Percentiles rank a stretch among this genome's conserved stretches.
These are phyloP conservation scores for Oehlia diaphana DNA, from an alignment of 192 early-diverging fungal genomes.

Conservation along the genomic window DNA sequence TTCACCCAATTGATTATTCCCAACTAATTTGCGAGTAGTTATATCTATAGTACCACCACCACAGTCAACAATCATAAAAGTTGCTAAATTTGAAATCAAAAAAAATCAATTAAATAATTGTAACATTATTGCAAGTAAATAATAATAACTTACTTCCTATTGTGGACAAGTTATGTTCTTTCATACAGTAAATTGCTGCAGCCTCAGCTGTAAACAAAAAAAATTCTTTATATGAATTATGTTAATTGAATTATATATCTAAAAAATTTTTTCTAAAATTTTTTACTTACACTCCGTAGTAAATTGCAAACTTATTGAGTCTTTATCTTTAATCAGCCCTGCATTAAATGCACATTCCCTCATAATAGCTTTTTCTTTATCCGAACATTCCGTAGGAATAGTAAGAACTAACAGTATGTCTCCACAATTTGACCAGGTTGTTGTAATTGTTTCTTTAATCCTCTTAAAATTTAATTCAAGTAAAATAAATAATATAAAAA, in stretches of 20 bases:
- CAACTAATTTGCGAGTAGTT: conserved; percentile 26
- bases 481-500: too few relatives aligned
- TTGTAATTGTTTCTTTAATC: too few relatives aligned
- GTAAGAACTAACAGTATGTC: neutral
- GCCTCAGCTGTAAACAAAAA: too few relatives aligned
- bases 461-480: too few relatives aligned
- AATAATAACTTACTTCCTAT: neutral
- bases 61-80: conserved; percentile 49
- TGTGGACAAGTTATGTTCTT: too few relatives aligned
- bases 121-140: neutral
- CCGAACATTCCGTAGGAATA: neutral
- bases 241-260: too few relatives aligned
- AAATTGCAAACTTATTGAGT: neutral
- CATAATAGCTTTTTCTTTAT: neutral
- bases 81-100: neutral
- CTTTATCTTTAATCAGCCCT: neutral
- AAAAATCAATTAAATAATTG: too few relatives aligned
- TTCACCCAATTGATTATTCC: conserved; percentile 32
- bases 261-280: too few relatives aligned
- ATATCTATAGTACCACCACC: conserved; percentile 48
- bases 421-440: too few relatives aligned
- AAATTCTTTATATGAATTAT: too few relatives aligned
- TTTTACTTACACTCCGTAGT: neutral
- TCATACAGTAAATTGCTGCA: neutral
- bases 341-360: neutral